phyloP scores from a whole-genome alignment of 2,329 filamentous ascomycete genomes.

The Fonsecaea multimorphosa region DNA sequence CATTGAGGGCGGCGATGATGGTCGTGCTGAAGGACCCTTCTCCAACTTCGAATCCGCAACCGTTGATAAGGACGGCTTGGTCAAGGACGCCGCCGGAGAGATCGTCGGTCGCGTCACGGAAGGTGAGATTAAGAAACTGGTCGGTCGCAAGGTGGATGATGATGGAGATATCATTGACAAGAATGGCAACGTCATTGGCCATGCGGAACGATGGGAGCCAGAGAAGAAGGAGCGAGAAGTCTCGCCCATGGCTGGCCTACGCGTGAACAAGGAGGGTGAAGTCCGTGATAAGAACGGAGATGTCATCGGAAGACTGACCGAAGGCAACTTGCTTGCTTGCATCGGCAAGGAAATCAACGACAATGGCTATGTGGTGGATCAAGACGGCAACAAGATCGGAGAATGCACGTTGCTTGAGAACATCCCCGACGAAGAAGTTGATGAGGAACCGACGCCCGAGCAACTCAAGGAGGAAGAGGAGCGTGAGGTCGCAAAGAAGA shows the following conservation, averaged over 20 bases:
- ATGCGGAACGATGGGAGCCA: slow-evolving; percentile 71
- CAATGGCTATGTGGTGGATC: slow-evolving; percentile 62
- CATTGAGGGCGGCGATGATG: slow-evolving; percentile 56
- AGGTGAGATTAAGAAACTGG: slow-evolving; percentile 68
- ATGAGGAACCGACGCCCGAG: slow-evolving; percentile 49
- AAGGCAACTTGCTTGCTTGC: slow-evolving; percentile 51
- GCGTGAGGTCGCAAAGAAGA: slow-evolving; percentile 76
- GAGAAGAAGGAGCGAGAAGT: slow-evolving; percentile 61
- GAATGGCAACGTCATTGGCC: slow-evolving; percentile 70
- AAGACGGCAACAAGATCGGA: slow-evolving; percentile 68
- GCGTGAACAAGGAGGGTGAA: slow-evolving; percentile 60
- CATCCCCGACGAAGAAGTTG: slow-evolving; percentile 56
- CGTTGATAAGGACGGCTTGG: slow-evolving; percentile 64
- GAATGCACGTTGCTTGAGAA: slow-evolving; percentile 68
- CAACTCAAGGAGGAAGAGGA: slow-evolving; percentile 67
- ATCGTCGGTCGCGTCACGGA: slow-evolving; percentile 66
- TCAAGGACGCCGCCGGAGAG: slow-evolving; percentile 59
- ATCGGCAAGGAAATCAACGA: slow-evolving; percentile 54
- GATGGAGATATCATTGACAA: slow-evolving; percentile 73
- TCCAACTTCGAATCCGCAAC: slow-evolving; percentile 64
- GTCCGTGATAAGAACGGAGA: slow-evolving; percentile 55
- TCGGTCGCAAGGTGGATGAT: slow-evolving; percentile 69
- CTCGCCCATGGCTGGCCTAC: slow-evolving; percentile 64
- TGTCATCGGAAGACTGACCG: slow-evolving; percentile 54
- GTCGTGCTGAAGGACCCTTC: slow-evolving; percentile 57